Conservation (phyloP, 805 yeast species). For the Candida xiaguanensis region DNA sequence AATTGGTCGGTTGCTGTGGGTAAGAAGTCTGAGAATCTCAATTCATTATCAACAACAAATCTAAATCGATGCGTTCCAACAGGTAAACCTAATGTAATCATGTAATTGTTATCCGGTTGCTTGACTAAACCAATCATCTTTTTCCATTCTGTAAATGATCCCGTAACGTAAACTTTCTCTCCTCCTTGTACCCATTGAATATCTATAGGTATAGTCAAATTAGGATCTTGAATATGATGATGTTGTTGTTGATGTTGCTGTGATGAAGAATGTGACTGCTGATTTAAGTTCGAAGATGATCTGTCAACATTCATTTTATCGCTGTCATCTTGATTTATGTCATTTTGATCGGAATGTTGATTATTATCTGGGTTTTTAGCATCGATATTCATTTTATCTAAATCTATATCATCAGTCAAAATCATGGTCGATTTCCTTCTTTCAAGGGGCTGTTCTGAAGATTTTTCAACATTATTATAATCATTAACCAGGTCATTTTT, state of each 20-base stretch:
- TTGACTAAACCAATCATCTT: constrained; percentile 86
- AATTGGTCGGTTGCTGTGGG: constrained; percentile 98
- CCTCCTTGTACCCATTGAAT: constrained; percentile 98
- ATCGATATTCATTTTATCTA: constrained; percentile 46
- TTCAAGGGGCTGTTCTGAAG: constrained; percentile 19
- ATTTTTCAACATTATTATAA: no score
- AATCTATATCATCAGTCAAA: constrained; percentile 63
- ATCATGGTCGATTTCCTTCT: constrained; percentile 71
- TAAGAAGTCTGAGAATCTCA: constrained; percentile 78
- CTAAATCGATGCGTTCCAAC: constrained; percentile 91
- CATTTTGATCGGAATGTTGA: constrained; percentile 4
- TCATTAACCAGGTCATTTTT: constrained; percentile 7
- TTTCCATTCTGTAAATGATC: constrained; percentile 97
- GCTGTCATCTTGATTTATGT: no score
- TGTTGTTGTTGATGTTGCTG: constrained; percentile 1
- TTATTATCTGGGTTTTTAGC: constrained; percentile 15
- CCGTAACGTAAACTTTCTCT: constrained; percentile 89
- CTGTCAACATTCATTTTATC: constrained; percentile 19
- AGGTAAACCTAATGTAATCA: constrained; percentile 73
- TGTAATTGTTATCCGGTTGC: constrained; percentile 52
- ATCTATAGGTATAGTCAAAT: constrained; percentile 49
- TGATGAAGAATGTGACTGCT: constrained; percentile 11
- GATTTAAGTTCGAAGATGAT: constrained; percentile 13
- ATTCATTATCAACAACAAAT: constrained; percentile 90
- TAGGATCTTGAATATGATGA: constrained; percentile 21